Percentiles rank a stretch among this genome's conserved stretches.
Conservation (phyloP, 345 rosid genomes). For the Dipteronia sinensis region DNA sequence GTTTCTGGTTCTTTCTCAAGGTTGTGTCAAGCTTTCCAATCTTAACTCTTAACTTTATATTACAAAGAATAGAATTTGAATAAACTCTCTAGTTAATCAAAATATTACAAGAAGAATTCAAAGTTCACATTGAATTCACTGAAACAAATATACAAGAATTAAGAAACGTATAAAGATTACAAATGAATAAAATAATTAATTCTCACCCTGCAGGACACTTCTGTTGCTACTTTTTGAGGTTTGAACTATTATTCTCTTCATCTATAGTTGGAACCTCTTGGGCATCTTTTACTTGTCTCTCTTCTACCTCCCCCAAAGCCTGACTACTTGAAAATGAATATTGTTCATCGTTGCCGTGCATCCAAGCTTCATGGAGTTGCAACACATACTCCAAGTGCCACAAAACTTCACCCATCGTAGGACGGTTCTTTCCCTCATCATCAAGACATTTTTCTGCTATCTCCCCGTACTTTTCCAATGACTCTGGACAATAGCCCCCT, state of each 20-base stretch:
- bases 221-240: conserved; percentile 10
- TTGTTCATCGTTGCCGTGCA: conserved; percentile 35
- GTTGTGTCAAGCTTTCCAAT: no score
- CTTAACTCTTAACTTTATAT: no score
- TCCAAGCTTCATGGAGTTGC: conserved; percentile 86
- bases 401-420: conserved; percentile 85
- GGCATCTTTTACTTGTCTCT: conserved; percentile 21
- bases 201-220: neutral
- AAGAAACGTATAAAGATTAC: conserved; percentile 2
- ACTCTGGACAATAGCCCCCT: conserved; percentile 57
- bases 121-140: conserved; percentile 12
- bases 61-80: no score
- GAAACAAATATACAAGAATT: conserved; percentile 36
- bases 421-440: conserved; percentile 82
- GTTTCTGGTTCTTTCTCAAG: no score
- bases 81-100: no score
- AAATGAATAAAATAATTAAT: neutral
- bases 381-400: conserved; percentile 91
- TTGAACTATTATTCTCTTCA: neutral
- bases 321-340: conserved; percentile 47
- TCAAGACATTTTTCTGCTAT: conserved; percentile 89
- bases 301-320: conserved; percentile 29
- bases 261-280: neutral
- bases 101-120: neutral
- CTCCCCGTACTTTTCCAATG: conserved; percentile 82